Base-by-base conservation (phyloP, 1,284 basidiomycete species). In the Wallemia mellicola region DNA sequence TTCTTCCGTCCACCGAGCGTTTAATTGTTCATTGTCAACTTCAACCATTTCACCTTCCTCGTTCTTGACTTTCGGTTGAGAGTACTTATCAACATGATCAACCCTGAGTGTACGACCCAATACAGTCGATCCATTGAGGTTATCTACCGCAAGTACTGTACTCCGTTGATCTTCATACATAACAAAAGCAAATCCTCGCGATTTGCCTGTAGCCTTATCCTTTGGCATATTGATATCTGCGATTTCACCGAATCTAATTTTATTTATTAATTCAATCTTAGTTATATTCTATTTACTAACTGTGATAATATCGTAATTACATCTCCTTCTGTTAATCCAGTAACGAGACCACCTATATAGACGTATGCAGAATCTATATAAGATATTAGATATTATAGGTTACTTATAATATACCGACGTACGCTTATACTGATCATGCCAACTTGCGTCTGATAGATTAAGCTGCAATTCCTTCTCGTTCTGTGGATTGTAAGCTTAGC, bases 131-230 rank as follows among this genome's bases (percentile, higher is more conserved):
- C 94, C 94, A 67, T 95, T 96, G 70, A 99, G 77, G 72, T 98
- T 99, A 73, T 99, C 94, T 63, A 99, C 92, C 2, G 94, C 94
- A 33, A 99, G 76, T 59, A 96, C 72, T 2, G 94, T 99, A 60
- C 86, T 91, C 57, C 87, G 78, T 71, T 99, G 94, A 72, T 99
- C 89, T 71, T 94, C 86, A 70, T 96, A 99, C 91, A 98, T 96
- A 62, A 98, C 73, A 72, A 96, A 99, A 1, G 80, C 91, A 68
- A 98, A 99, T 0, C 94, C 94, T 65, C 76, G 79, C 2, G 81
- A 75, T 68, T 89, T 89, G 28, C 86, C 85, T 0, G 88, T 89
- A 63, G 82, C 76, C 24, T 88, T 87, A 71, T 92, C 86, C 57
- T 88, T 78, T 24, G 94, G 92, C 68, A 99, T 76, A 68, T 95